phyloP scores from a whole-genome alignment of 1,284 basidiomycete genomes.

The Wallemia hederae region DNA sequence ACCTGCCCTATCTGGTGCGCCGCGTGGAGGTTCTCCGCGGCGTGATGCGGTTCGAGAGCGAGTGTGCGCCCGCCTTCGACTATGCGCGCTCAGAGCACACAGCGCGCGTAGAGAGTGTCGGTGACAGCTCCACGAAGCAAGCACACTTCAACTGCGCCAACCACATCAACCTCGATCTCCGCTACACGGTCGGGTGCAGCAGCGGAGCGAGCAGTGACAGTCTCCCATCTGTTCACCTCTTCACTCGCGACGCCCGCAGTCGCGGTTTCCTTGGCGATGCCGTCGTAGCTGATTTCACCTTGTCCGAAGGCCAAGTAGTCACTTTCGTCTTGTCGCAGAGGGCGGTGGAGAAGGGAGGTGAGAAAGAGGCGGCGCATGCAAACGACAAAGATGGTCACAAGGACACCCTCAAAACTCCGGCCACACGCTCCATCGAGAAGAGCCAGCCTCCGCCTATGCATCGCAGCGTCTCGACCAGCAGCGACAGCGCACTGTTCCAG shows the following conservation, averaged over 20 bases:
- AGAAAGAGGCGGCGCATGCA: too few relatives aligned
- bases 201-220: background rate
- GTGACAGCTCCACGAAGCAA: conserved; percentile 26
- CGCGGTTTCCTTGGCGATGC: conserved; percentile 23
- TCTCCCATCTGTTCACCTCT: conserved; percentile 1
- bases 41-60: conserved; percentile 37
- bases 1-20: conserved; percentile 62
- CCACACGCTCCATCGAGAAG: too few relatives aligned
- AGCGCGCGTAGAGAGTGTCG: conserved; percentile 18
- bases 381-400: too few relatives aligned
- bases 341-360: too few relatives aligned
- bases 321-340: conserved; percentile 34
- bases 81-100: conserved; percentile 49
- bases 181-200: conserved; percentile 25
- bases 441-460: too few relatives aligned
- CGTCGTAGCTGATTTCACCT: conserved; percentile 25
- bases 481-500: too few relatives aligned
- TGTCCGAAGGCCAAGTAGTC: conserved; percentile 53
- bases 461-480: too few relatives aligned
- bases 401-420: too few relatives aligned
- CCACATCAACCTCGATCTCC: conserved; percentile 35
- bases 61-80: conserved; percentile 78
- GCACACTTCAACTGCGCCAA: conserved; percentile 33
- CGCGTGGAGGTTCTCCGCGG: conserved; percentile 55
- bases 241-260: conserved; percentile 25